Evolutionary conservation across 441 rosid species (phyloP).

Genomic region (California macrophylla): DNA sequence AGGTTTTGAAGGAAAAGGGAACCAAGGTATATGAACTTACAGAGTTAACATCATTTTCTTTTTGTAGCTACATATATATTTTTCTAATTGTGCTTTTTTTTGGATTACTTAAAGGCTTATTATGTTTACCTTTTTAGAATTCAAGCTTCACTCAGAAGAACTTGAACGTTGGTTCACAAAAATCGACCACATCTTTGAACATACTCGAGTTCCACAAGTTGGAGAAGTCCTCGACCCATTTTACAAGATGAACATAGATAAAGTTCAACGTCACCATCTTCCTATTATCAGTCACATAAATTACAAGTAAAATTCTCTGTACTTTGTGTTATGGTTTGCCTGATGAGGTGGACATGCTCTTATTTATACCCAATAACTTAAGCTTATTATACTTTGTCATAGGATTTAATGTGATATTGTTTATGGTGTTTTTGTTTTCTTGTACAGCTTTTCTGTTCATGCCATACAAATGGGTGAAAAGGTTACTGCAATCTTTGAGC

Average conservation of each 20-base stretch:
- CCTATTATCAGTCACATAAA: constrained; percentile 68
- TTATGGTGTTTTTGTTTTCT: constrained; percentile 3
- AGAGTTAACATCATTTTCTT: background rate
- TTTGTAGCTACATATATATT: background rate
- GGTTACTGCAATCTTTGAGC: constrained; percentile 79
- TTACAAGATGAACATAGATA: constrained; percentile 56
- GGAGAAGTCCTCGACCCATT: constrained; percentile 73
- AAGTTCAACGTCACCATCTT: constrained; percentile 59
- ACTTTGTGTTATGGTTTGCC: constrained; percentile 11
- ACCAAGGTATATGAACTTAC: constrained; percentile 51
- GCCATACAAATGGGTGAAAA: constrained; percentile 88
- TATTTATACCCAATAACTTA: background rate
- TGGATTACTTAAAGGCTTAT: constrained; percentile 15
- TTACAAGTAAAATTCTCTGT: constrained; percentile 54
- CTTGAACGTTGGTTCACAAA: constrained; percentile 92
- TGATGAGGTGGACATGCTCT: constrained; percentile 3
- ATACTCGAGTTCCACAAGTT: constrained; percentile 66
- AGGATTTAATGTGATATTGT: constrained; percentile 10
- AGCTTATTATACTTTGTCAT: constrained; percentile 11
- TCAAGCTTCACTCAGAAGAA: constrained; percentile 76
- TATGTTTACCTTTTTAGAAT: constrained; percentile 35
- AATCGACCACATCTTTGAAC: constrained; percentile 86
- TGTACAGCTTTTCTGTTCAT: constrained; percentile 79
- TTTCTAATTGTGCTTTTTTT: background rate
- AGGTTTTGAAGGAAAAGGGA: constrained; percentile 95